Evolutionary conservation across 345 rosid genomes (phyloP), one percentile per base, ranked within the genome.

Genomic region (Murraya paniculata): DNA sequence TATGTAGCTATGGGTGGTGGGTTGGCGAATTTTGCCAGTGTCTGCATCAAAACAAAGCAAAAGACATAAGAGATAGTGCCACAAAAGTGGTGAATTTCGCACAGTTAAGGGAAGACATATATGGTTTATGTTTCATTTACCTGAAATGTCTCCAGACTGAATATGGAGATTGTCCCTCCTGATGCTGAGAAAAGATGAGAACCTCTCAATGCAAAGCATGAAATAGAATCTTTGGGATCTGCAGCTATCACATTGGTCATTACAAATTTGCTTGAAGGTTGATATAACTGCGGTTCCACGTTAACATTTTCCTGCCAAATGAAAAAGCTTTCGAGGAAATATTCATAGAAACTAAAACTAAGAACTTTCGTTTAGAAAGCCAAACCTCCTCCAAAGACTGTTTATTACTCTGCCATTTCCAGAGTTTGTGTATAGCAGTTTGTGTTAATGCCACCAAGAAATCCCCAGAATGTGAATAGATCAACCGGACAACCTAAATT

Each of bases 121-220:
- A 71, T n/a, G 10, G 3, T 72, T 13, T n/a, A 56, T 36, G 55
- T n/a, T 64, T 57, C 33, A 78, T 41, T 69, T 78, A 84, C 89
- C 82, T 86, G 77, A 36, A 80, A 84, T 31, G 76, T 80, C 56
- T 78, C 78, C 45, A 82, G 24, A 82, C 78, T 77, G 77, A 82
- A 86, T 36, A 86, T 60, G 73, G 87, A 74, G 71, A 84, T 82
- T 58, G 73, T 76, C 45, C 80, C 85, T 75, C 87, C 89, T 38
- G 85, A 82, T 53, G 82, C 72, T 1, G 85, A 86, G 80, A 78
- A 82, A 69, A 86, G 78, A 82, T 80, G 48, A 71, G 85, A 78
- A 48, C 83, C 81, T 28, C 72, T 80, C 70, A 84, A 60, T 2
- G 85, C 84, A 76, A 86, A 82, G 77, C 85, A 86, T 21, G 82